Percentiles rank a stretch among this genome's conserved stretches.
phyloP scores from a whole-genome alignment of 371 early-diverging fungal species.

The Mortierella sp. region DNA sequence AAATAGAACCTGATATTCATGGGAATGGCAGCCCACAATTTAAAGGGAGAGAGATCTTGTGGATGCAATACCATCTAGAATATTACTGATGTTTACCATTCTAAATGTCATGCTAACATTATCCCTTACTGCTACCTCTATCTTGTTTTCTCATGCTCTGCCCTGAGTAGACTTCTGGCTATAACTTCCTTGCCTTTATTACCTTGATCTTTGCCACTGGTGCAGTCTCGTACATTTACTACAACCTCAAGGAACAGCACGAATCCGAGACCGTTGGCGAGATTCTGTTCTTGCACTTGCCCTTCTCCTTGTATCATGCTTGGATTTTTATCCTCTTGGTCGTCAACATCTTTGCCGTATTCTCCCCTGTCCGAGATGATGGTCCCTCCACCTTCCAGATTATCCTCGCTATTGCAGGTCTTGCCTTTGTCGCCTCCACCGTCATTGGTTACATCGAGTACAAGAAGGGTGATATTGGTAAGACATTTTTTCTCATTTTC shows the following conservation, averaged over 20 bases:
- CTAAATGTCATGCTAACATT: not conserved
- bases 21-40: not conserved
- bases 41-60: not conserved
- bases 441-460: conserved; percentile 77
- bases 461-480: conserved; percentile 74
- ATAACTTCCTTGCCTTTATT: conserved; percentile 57
- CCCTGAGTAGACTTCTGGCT: conserved; percentile 44
- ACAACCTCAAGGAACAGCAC: conserved; percentile 62
- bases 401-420: conserved; percentile 67
- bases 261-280: conserved; percentile 63
- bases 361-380: conserved; percentile 61
- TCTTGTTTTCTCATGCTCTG: no score
- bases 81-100: not conserved
- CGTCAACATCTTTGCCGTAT: conserved; percentile 73
- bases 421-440: conserved; percentile 68
- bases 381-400: conserved; percentile 65
- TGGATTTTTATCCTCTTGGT: conserved; percentile 74
- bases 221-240: conserved; percentile 60
- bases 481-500: conserved; percentile 3
- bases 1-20: not conserved
- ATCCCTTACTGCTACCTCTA: not conserved
- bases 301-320: conserved; percentile 82
- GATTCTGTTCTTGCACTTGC: conserved; percentile 75
- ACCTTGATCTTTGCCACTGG: conserved; percentile 58
- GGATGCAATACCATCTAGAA: not conserved